These are phyloP conservation scores for Ustilago sp. DNA, from an alignment of 1,284 basidiomycete genomes.

Conservation along the genomic window DNA sequence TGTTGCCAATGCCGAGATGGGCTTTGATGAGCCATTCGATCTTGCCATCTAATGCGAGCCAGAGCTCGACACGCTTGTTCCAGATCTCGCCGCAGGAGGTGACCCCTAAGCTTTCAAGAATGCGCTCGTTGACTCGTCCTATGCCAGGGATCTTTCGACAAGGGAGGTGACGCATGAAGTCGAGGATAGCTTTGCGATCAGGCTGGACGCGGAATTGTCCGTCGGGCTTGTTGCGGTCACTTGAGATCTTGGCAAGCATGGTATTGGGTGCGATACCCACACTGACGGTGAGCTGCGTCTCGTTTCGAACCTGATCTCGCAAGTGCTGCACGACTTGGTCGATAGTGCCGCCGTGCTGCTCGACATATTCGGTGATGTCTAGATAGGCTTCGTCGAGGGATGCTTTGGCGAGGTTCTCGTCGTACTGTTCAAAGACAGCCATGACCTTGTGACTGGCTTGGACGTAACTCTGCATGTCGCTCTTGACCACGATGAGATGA, in stretches of 20 bases:
- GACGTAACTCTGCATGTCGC: constrained; percentile 68
- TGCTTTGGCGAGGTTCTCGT: constrained; percentile 81
- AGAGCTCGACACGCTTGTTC: constrained; percentile 59
- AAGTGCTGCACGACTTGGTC: constrained; percentile 78
- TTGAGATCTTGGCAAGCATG: constrained; percentile 86
- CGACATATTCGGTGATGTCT: constrained; percentile 81
- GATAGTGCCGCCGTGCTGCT: constrained; percentile 76
- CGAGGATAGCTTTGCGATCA: constrained; percentile 52
- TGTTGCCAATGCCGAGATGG: constrained; percentile 61
- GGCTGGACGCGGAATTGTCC: constrained; percentile 60
- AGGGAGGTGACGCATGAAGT: constrained; percentile 61
- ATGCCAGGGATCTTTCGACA: constrained; percentile 67
- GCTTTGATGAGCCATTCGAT: constrained; percentile 62
- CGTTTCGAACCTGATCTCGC: constrained; percentile 46
- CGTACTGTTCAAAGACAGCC: constrained; percentile 78
- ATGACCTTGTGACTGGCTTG: constrained; percentile 67
- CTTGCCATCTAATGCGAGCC: constrained; percentile 55
- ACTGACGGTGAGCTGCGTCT: constrained; percentile 82
- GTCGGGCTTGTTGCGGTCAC: constrained; percentile 76
- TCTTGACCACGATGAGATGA: constrained; percentile 80
- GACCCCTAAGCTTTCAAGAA: constrained; percentile 60
- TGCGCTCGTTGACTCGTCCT: constrained; percentile 65
- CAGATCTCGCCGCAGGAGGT: constrained; percentile 66
- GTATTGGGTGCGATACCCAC: constrained; percentile 75
- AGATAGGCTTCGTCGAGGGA: constrained; percentile 85